phyloP scores from a whole-genome alignment of 805 yeast species.

The Sugiyamaella lignohabitans region DNA sequence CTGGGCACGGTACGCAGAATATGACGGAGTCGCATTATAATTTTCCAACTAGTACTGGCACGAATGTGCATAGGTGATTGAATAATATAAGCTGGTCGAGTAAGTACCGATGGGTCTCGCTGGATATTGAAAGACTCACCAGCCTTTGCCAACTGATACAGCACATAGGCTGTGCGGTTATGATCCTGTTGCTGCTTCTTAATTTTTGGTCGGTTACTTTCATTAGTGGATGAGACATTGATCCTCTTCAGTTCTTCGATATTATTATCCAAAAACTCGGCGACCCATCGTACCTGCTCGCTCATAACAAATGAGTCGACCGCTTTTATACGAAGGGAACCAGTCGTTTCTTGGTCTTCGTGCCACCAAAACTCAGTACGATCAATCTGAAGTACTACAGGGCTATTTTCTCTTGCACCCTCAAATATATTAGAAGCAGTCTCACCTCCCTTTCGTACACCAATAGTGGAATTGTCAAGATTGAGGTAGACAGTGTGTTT shows the following conservation, averaged over 20 bases:
- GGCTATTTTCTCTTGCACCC: constrained; percentile 13
- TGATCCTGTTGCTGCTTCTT: constrained; percentile 3
- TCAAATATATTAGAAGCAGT: constrained; percentile 7
- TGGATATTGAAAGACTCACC: constrained; percentile 49
- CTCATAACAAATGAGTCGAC: constrained; percentile 30
- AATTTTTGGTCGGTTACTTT: constrained; percentile 1
- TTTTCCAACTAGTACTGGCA: constrained; percentile 80
- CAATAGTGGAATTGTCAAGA: constrained; percentile 19
- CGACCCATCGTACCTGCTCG: constrained; percentile 33
- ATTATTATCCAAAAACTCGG: constrained; percentile 15
- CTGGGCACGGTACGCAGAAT: constrained; percentile 53
- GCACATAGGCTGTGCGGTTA: constrained; percentile 24
- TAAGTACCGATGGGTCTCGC: constrained; percentile 84
- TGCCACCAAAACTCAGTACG: constrained; percentile 33
- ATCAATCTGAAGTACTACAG: constrained; percentile 27
- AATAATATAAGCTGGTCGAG: constrained; percentile 79
- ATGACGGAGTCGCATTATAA: constrained; percentile 72
- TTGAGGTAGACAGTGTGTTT: constrained; percentile 16
- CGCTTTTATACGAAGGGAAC: constrained; percentile 27
- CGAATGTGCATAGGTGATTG: constrained; percentile 72
- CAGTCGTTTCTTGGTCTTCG: constrained; percentile 15
- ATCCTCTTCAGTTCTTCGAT: constrained; percentile 16
- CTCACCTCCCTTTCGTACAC: constrained; percentile 18
- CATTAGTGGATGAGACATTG: background rate
- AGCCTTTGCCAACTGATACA: constrained; percentile 42